Evolutionary conservation across 192 early-diverging fungal genomes (phyloP), one percentile per base, ranked within the genome.

Genomic region (Gamsiella multidivaricata): DNA sequence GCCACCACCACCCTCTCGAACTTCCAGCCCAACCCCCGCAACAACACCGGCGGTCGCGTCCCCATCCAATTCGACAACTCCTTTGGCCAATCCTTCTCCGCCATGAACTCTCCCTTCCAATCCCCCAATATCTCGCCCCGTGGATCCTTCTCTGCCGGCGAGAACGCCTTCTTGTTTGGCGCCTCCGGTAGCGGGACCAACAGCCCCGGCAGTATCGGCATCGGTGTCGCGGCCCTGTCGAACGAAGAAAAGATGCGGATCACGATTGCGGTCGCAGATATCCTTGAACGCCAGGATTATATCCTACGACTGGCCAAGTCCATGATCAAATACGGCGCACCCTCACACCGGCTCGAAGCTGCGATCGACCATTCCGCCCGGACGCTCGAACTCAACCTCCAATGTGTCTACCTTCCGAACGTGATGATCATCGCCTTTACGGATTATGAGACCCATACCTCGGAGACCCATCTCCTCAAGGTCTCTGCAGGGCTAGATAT

Each of bases 391-490:
- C 81, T 93, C 47, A 84, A 91, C 20, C 80, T 89, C 3, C 87
- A 87, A 36, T 91, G 89, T 55, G 85, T 91, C 12, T 89, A 86
- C 63, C 67, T 92, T 33, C 92, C 92, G 25, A 89, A 90, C 33
- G 82, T 92, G 49, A 90, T 93, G 83, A 84, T 93, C 23, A 82
- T 92, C 25, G 85, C 87, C 20, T 93, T 93, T 69, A 83, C 88
- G 59, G 90, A 93, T 72, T 83, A 83, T 10, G 86, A 88, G 41
- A 93, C 90, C 3, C 87, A 92, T 31, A 87, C 91, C 0, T 90
- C 90, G 15, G 92, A 93, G 59, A 93, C 92, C 0, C 91, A 92
- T 61, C 82, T 93, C 29, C 84, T 93, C 57, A 84, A 88, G 15
- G 73, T 81, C 11, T 49, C 82, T 10, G 80, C 87, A 0, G 84